phyloP scores from a whole-genome alignment of 495 filamentous ascomycete genomes.

The Xylaria castorea region DNA sequence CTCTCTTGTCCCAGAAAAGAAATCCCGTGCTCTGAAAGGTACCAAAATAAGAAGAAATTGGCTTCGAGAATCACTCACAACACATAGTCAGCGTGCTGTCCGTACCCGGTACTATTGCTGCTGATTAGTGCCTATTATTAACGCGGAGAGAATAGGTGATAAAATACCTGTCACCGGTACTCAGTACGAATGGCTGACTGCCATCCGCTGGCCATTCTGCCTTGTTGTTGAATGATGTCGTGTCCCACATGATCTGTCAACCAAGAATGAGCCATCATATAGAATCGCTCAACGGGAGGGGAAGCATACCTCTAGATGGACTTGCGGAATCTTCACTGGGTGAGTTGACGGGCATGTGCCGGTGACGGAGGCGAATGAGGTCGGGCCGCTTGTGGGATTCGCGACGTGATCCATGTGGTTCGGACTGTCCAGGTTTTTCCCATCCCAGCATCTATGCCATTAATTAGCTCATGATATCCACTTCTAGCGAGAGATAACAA shows the following conservation, averaged over 20 bases:
- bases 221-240: conserved; percentile 47
- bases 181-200: conserved; percentile 49
- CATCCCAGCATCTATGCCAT: conserved; percentile 41
- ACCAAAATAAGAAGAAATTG: too few species aligned
- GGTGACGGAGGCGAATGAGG: conserved; percentile 31
- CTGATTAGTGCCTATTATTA: not conserved
- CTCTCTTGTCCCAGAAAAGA: too few species aligned
- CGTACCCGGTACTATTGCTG: conserved; percentile 43
- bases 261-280: not conserved
- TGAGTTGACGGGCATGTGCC: conserved; percentile 47
- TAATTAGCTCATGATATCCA: not conserved
- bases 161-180: conserved; percentile 49
- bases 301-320: conserved; percentile 42
- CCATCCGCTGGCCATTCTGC: conserved; percentile 51
- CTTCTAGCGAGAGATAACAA: conserved; percentile 32
- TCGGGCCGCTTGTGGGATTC: conserved; percentile 37
- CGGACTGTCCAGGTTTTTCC: conserved; percentile 43
- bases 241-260: conserved; percentile 43
- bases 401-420: conserved; percentile 50
- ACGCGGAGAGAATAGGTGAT: not conserved
- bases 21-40: too few species aligned
- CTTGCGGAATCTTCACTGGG: conserved; percentile 49
- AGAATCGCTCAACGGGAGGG: not conserved
- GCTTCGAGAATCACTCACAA: conserved; percentile 26
- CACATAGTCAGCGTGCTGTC: conserved; percentile 55